Conservation (phyloP, 495 filamentous ascomycete genomes). For the Penicillium angulare region DNA sequence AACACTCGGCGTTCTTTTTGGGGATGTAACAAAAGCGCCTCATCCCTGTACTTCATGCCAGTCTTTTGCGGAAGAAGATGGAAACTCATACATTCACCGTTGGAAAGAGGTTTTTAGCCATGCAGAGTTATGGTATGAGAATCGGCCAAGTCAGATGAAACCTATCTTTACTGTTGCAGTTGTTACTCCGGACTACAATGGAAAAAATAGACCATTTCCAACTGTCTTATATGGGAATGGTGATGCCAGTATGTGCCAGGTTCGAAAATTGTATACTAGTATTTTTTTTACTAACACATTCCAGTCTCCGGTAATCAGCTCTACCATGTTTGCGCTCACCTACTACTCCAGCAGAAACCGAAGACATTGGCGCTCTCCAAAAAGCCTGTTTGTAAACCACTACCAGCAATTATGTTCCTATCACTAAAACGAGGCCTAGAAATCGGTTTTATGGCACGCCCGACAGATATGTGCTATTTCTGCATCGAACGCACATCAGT, state of each 20-base stretch:
- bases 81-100: conserved; percentile 21
- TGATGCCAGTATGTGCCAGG: conserved; percentile 30
- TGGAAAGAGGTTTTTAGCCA: conserved; percentile 37
- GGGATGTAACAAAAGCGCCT: conserved; percentile 7
- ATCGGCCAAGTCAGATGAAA: conserved; percentile 41
- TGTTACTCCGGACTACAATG: conserved; percentile 8
- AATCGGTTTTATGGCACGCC: conserved; percentile 45
- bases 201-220: conserved; percentile 25
- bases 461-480: conserved; percentile 48
- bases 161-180: conserved; percentile 24
- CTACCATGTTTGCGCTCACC: conserved; percentile 39
- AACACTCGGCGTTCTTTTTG: conserved; percentile 35
- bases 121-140: conserved; percentile 38
- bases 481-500: conserved; percentile 34
- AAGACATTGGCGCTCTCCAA: conserved; percentile 25
- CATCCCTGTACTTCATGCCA: conserved; percentile 18
- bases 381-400: conserved; percentile 18
- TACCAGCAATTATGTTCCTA: neutral
- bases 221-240: conserved; percentile 41
- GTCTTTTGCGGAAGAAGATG: conserved; percentile 21
- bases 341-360: conserved; percentile 38
- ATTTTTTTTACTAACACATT: neutral
- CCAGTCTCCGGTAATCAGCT: conserved; percentile 44
- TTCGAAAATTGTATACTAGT: neutral
- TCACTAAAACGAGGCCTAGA: conserved; percentile 10